Evolutionary conservation across 306 rosid genomes (phyloP), one percentile per base, ranked within the genome.

Genomic region (Cucurbita pepo): DNA sequence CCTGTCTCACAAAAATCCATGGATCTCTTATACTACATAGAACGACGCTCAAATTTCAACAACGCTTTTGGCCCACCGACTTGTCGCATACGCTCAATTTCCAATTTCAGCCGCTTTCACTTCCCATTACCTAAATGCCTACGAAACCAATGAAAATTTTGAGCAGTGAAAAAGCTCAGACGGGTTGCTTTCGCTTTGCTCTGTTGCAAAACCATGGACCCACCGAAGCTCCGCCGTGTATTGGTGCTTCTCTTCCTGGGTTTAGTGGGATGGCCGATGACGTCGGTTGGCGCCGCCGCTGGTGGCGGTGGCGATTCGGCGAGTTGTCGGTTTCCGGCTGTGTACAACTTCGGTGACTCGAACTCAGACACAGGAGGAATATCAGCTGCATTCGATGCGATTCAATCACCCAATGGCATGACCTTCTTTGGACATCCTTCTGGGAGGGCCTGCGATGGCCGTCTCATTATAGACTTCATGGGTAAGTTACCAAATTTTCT

Each of bases 261-360:
- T 47, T 40, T 56, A 38, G 14, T 63, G 7, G 75, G 61, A 10
- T 51, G 22, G 16, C 72, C 59, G 10, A 47, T 25, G 78, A 47
- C 3, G 56, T 47, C 12, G 16, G 12, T 3, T 43, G 54, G 4
- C 71, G 71, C n/a, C 71, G 69, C 13, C 56, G 43, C 14, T 36
- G 41, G 70, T 48, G 81, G 56, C 61, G 84, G 64, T 5, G 70
- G 79, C 58, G 71, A 59, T 16, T 48, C 56, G 37, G 37, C 48
- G 25, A 73, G 58, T 37, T 90, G 98, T 79, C 65, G 76, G 76
- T 88, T 78, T 77, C 89, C 90, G 3, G 98, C 94, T 21, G 75
- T 88, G 37, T 90, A 85, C 87, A 93, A 93, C 80, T 93, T 93
- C 75, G 97, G 98, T 2, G 97, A 94, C 85, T 94, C 98, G 78